Conservation (phyloP, 83 land plant species). For the Picea abies region DNA sequence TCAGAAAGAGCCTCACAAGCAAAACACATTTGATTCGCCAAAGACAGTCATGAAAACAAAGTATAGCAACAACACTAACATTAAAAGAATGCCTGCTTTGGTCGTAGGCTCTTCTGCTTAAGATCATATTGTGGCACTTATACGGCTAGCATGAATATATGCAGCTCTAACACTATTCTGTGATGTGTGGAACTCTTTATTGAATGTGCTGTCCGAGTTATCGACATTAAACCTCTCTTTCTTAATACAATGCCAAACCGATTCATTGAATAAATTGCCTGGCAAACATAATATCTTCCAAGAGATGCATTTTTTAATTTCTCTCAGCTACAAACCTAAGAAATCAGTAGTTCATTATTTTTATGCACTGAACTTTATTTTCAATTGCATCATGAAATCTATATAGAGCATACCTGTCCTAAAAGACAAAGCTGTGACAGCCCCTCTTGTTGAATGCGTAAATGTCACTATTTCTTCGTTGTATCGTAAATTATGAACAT, state of each 20-base stretch:
- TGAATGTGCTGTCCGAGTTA: too few species aligned
- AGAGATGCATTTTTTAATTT: too few species aligned
- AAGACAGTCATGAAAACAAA: background rate
- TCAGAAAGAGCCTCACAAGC: background rate
- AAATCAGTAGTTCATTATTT: background rate
- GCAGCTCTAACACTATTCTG: background rate
- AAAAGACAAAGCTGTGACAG: slow-evolving; percentile 91
- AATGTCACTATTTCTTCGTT: slow-evolving; percentile 86
- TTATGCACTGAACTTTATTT: background rate
- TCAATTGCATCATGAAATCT: background rate
- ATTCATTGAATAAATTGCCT: background rate
- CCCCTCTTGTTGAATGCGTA: slow-evolving; percentile 79
- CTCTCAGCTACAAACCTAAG: background rate
- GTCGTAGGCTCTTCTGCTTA: too few species aligned
- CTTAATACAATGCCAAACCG: too few species aligned
- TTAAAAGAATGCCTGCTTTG: too few species aligned
- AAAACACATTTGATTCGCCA: background rate
- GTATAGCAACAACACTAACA: background rate
- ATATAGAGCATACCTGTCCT: slow-evolving; percentile 62
- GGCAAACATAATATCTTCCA: too few species aligned
- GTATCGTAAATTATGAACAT: slow-evolving; percentile 84
- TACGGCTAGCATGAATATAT: background rate
- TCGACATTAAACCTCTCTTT: too few species aligned
- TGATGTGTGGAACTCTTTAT: too few species aligned
- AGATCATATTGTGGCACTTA: background rate